A percentile compares a stretch with the other conserved stretches of the same genome.
These are phyloP conservation scores for Lactifluus echinatus DNA, from an alignment of 768 basidiomycete species.

Conservation along the genomic window DNA sequence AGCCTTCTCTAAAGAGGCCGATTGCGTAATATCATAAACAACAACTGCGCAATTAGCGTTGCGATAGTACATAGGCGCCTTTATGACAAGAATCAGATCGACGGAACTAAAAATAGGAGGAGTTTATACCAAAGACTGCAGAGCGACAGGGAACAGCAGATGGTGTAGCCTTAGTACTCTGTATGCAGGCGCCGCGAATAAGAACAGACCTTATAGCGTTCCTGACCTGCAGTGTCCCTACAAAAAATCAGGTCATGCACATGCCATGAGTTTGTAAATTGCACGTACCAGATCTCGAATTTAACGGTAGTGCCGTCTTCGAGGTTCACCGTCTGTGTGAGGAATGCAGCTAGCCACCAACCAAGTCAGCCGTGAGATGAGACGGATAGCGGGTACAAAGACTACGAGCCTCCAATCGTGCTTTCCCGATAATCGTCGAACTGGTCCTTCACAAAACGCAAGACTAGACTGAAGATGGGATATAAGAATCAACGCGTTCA, in stretches of 20 bases:
- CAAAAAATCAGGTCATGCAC: not conserved
- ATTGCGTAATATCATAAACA: conserved; percentile 92
- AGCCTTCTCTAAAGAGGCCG: conserved; percentile 89
- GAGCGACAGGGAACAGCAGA: not conserved
- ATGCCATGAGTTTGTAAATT: not conserved
- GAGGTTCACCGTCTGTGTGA: conserved; percentile 93
- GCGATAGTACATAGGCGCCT: conserved; percentile 96
- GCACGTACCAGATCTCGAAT: conserved; percentile 89
- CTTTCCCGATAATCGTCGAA: conserved; percentile 95
- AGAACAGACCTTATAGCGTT: conserved; percentile 70
- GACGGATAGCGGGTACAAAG: not conserved
- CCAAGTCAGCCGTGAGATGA: conserved; percentile 23
- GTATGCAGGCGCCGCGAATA: conserved; percentile 19
- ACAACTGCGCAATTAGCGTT: conserved; percentile 92
- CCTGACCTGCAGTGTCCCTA: conserved; percentile 95
- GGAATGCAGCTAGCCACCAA: conserved; percentile 68
- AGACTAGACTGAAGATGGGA: conserved; percentile 57
- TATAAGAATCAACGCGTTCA: conserved; percentile 23
- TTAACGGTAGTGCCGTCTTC: conserved; percentile 88
- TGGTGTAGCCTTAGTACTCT: conserved; percentile 12
- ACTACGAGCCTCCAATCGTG: conserved; percentile 72
- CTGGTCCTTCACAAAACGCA: conserved; percentile 94
- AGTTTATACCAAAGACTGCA: conserved; percentile 40
- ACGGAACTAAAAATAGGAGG: not conserved
- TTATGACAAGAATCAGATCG: not conserved